Conservation (phyloP, 768 basidiomycete genomes). For the Hericium coralloides region DNA sequence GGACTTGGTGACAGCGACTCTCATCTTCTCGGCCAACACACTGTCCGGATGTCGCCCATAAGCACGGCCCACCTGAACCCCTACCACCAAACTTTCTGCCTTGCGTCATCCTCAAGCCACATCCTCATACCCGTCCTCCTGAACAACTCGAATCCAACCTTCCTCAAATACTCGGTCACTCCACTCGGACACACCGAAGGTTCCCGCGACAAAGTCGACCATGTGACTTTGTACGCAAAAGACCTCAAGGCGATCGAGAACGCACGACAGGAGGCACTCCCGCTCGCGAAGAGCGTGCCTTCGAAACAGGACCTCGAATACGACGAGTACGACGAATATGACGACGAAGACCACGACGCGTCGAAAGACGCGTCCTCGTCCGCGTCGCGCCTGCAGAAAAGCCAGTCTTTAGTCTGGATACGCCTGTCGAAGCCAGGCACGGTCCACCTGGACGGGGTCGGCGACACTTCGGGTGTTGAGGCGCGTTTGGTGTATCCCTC, state of each 20-base stretch:
- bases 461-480: slow-evolving; percentile 60
- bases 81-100: slow-evolving; percentile 61
- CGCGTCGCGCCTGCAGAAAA: slow-evolving; percentile 50
- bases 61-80: slow-evolving; percentile 90
- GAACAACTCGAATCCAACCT: slow-evolving; percentile 78
- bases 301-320: slow-evolving; percentile 22
- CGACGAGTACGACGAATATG: slow-evolving; percentile 60
- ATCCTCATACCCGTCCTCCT: slow-evolving; percentile 77
- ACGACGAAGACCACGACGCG: slow-evolving; percentile 37
- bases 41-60: slow-evolving; percentile 87
- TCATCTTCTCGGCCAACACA: slow-evolving; percentile 79
- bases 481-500: slow-evolving; percentile 61
- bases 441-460: slow-evolving; percentile 63
- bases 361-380: slow-evolving; percentile 13
- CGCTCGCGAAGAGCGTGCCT: slow-evolving; percentile 27
- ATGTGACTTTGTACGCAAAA: slow-evolving; percentile 31
- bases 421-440: slow-evolving; percentile 65
- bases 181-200: slow-evolving; percentile 47
- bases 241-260: slow-evolving; percentile 65
- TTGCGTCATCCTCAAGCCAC: slow-evolving; percentile 41
- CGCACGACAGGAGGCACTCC: slow-evolving; percentile 41
- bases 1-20: slow-evolving; percentile 34
- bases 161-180: slow-evolving; percentile 64
- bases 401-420: slow-evolving; percentile 69
- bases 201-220: slow-evolving; percentile 20